Conservation (phyloP, 2,329 filamentous ascomycete species). For the Scedosporium aurantiacum region DNA sequence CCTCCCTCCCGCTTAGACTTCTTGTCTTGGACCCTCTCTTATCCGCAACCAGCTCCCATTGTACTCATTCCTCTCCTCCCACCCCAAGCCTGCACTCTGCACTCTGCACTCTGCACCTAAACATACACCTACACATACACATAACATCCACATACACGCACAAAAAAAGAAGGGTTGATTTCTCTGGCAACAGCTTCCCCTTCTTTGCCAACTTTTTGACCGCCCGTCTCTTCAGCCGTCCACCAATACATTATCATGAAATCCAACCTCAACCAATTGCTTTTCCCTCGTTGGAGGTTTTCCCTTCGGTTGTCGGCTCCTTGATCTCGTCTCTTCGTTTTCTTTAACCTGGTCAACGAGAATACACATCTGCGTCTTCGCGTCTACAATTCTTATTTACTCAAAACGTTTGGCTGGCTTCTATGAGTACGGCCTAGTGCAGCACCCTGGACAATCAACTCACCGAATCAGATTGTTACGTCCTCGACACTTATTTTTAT, state of each 20-base stretch:
- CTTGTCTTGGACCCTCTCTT: slow-evolving; percentile 1
- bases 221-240: not conserved
- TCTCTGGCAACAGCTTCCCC: slow-evolving; percentile 6
- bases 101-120: not conserved
- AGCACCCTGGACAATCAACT: not conserved
- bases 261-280: slow-evolving; percentile 22
- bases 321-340: slow-evolving; percentile 18
- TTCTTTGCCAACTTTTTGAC: not conserved
- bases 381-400: not conserved
- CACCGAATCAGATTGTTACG: not conserved
- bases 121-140: not conserved
- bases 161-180: slow-evolving; percentile 1
- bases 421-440: not conserved
- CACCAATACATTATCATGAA: slow-evolving; percentile 23
- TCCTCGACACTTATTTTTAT: not conserved
- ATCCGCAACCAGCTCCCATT: slow-evolving; percentile 3
- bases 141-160: not conserved
- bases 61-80: not conserved
- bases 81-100: slow-evolving; percentile 6
- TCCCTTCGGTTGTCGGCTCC: slow-evolving; percentile 26
- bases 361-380: not conserved
- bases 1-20: slow-evolving; percentile 4
- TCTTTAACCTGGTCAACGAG: not conserved
- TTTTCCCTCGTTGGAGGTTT: slow-evolving; percentile 29
- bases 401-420: not conserved